Conservation (phyloP, 805 yeast species). For the Saccharomycopsis sp. region DNA sequence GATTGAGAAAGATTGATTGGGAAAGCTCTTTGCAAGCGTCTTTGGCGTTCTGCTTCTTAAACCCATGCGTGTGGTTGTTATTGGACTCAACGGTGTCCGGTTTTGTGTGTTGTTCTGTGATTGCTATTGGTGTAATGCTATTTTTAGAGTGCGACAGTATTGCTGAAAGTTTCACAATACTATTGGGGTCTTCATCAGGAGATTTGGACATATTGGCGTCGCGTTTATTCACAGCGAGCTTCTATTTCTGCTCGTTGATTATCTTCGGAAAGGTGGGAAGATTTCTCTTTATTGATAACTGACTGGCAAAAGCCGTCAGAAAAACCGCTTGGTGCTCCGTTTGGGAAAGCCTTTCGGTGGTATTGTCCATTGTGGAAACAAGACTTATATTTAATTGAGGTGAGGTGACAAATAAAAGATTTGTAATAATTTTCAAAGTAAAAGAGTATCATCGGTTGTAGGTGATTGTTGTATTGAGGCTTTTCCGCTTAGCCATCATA, state of each 20-base stretch:
- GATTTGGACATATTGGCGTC: slow-evolving; percentile 30
- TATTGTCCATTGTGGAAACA: too few relatives aligned
- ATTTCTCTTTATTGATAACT: slow-evolving; percentile 33
- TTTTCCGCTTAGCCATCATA: too few relatives aligned
- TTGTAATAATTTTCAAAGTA: too few relatives aligned
- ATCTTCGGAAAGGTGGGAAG: slow-evolving; percentile 68
- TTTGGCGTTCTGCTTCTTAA: slow-evolving; percentile 53
- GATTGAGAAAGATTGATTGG: slow-evolving; percentile 67
- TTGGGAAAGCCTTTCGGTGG: too few relatives aligned
- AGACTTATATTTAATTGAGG: too few relatives aligned
- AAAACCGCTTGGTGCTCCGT: too few relatives aligned
- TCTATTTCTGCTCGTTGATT: slow-evolving; percentile 57
- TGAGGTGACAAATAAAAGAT: too few relatives aligned
- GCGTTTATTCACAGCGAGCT: slow-evolving; percentile 52
- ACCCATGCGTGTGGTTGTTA: slow-evolving; percentile 60
- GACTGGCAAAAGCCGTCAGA: not conserved
- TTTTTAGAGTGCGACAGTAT: slow-evolving; percentile 20
- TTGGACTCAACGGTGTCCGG: slow-evolving; percentile 56
- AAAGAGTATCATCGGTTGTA: too few relatives aligned
- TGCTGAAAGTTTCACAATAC: not conserved
- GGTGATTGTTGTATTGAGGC: too few relatives aligned
- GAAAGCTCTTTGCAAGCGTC: slow-evolving; percentile 57
- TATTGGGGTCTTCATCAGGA: not conserved
- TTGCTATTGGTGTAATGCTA: slow-evolving; percentile 23
- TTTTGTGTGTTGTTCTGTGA: slow-evolving; percentile 33